phyloP scores from a whole-genome alignment of 306 rosid species.

The Trifolium subterraneum region DNA sequence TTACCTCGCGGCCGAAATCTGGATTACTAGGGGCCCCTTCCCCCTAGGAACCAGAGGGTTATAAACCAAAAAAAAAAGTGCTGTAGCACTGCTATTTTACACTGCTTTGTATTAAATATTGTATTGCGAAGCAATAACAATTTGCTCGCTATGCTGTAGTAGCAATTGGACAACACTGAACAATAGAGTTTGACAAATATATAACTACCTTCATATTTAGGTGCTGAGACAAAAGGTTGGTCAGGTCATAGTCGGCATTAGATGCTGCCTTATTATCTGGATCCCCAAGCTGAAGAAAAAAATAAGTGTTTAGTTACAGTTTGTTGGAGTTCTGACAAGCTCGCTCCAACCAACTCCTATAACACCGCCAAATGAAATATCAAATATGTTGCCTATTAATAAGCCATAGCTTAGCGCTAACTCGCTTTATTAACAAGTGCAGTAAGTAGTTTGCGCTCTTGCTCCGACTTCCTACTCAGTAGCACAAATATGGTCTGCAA shows the following conservation, averaged over 20 bases:
- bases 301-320: constrained; percentile 2
- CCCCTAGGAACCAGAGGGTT: too few relatives aligned
- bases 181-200: background rate
- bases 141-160: too few relatives aligned
- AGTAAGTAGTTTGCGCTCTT: constrained; percentile 85
- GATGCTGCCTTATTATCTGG: constrained; percentile 94
- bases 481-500: constrained; percentile 75
- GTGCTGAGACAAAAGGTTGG: constrained; percentile 88
- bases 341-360: background rate
- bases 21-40: too few relatives aligned
- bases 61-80: too few relatives aligned
- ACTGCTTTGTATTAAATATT: too few relatives aligned
- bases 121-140: too few relatives aligned
- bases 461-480: constrained; percentile 92
- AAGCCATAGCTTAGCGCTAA: constrained; percentile 32
- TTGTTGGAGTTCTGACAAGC: constrained; percentile 28
- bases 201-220: constrained; percentile 88
- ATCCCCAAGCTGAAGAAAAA: constrained; percentile 80
- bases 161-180: too few relatives aligned
- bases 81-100: too few relatives aligned
- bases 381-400: constrained; percentile 11
- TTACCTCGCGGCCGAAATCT: too few relatives aligned
- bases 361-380: constrained; percentile 13
- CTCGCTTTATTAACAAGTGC: constrained; percentile 94
- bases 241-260: constrained; percentile 87